Evolutionary conservation across 116 monocot genomes (phyloP).

Genomic region (Thalassia testudinum): DNA sequence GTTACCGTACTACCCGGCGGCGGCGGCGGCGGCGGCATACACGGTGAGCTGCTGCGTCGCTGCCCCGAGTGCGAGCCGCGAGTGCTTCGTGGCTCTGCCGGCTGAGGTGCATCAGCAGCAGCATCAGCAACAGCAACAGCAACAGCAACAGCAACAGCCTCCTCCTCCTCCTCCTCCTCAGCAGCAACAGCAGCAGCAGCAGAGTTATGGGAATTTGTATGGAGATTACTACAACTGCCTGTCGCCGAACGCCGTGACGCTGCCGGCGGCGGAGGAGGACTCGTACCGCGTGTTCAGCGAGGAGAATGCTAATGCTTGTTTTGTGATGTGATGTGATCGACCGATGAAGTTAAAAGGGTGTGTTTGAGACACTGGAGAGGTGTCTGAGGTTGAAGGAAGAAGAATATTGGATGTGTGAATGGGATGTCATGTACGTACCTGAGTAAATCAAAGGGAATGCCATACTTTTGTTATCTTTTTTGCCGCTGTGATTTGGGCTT

Average conservation of each 20-base stretch:
- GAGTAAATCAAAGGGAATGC: too few species aligned
- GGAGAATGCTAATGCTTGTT: slow-evolving; percentile 40
- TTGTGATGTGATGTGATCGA: slow-evolving; percentile 25
- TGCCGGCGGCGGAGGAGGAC: too few species aligned
- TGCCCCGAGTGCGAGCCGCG: neutral
- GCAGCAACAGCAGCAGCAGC: neutral
- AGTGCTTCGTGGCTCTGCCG: neutral
- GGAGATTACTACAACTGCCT: neutral
- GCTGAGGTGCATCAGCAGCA: neutral
- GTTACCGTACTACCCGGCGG: neutral
- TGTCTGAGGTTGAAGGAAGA: too few species aligned
- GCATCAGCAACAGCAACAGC: neutral
- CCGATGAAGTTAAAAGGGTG: too few species aligned
- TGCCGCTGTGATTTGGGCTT: too few species aligned
- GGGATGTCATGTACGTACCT: too few species aligned
- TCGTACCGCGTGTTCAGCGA: slow-evolving; percentile 18
- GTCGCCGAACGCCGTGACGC: slow-evolving; percentile 1
- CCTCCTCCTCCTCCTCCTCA: too few species aligned
- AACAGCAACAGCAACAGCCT: too few species aligned
- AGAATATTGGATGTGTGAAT: too few species aligned
- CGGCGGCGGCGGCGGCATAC: neutral
- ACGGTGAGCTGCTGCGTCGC: slow-evolving; percentile 4
- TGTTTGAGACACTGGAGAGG: too few species aligned
- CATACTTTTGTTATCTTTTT: too few species aligned
- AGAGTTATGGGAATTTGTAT: too few species aligned